A percentile compares a stretch with the other conserved stretches of the same genome.
Conservation (phyloP, 495 filamentous ascomycete genomes). For the Hapsidospora chrysogenum region DNA sequence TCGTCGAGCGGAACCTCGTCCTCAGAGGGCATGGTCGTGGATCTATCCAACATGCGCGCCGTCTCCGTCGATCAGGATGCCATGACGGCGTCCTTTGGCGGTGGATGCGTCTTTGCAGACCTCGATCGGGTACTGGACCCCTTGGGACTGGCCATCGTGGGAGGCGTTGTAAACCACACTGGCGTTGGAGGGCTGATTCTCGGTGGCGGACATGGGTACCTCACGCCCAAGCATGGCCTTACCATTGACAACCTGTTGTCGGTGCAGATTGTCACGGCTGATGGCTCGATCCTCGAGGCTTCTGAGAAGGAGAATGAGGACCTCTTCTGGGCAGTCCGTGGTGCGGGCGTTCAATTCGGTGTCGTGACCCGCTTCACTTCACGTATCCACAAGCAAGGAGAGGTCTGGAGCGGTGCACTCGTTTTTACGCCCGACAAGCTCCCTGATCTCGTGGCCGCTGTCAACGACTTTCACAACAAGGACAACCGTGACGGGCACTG, state of each 20-base stretch:
- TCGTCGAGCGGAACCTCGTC: conserved; percentile 25
- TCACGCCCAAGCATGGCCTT: conserved; percentile 31
- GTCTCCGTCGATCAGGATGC: conserved; percentile 26
- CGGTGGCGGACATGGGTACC: conserved; percentile 39
- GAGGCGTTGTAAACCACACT: conserved; percentile 42
- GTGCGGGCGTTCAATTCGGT: conserved; percentile 31
- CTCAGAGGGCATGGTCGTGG: conserved; percentile 33
- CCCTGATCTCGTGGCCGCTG: conserved; percentile 16
- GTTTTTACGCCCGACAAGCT: conserved; percentile 24
- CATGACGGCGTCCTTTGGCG: conserved; percentile 32
- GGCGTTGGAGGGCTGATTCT: conserved; percentile 43
- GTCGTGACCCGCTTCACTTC: conserved; percentile 19
- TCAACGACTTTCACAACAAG: conserved; percentile 18
- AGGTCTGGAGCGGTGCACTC: conserved; percentile 31
- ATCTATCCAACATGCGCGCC: conserved; percentile 31
- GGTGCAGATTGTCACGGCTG: conserved; percentile 31
- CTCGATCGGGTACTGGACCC: conserved; percentile 33
- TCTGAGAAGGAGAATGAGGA: conserved; percentile 25
- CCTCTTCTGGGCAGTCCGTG: conserved; percentile 20
- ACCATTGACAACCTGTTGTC: conserved; percentile 35
- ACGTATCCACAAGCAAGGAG: conserved; percentile 14
- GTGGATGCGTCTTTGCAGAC: conserved; percentile 38
- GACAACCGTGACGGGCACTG: conserved; percentile 13
- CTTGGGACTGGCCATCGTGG: conserved; percentile 36
- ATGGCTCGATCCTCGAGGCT: conserved; percentile 25